Conservation (phyloP, 192 early-diverging fungal genomes). For the Oehlia diaphana region DNA sequence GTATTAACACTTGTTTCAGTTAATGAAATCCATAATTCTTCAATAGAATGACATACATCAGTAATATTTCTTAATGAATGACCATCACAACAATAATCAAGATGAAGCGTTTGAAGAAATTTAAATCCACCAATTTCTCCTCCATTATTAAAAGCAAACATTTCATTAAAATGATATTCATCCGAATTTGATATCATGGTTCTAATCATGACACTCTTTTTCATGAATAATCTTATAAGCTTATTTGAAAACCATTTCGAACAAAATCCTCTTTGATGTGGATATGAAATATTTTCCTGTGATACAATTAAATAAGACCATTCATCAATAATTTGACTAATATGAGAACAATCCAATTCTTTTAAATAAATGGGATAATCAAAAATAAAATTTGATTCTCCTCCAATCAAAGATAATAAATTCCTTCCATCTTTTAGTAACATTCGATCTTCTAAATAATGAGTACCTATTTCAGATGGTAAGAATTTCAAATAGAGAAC, state of each 20-base stretch:
- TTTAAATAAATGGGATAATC: background rate
- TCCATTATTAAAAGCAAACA: background rate
- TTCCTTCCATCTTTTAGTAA: background rate
- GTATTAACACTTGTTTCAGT: background rate
- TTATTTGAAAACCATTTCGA: background rate
- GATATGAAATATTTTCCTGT: background rate
- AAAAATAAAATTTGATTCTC: background rate
- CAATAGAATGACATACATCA: background rate
- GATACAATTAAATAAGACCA: background rate
- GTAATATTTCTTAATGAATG: background rate
- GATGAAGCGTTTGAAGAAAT: background rate
- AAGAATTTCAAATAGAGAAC: background rate
- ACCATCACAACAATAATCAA: constrained; percentile 7
- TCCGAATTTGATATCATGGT: background rate
- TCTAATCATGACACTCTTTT: background rate
- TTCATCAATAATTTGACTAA: background rate
- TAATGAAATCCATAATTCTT: constrained; percentile 15
- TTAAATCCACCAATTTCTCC: background rate
- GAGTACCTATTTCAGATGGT: background rate
- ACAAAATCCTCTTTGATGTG: background rate
- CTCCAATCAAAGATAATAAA: background rate
- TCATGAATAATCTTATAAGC: background rate
- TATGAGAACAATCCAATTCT: background rate
- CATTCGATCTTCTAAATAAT: background rate
- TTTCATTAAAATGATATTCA: background rate